phyloP scores from a whole-genome alignment of 441 rosid genomes.

The Mallotus japonicus region DNA sequence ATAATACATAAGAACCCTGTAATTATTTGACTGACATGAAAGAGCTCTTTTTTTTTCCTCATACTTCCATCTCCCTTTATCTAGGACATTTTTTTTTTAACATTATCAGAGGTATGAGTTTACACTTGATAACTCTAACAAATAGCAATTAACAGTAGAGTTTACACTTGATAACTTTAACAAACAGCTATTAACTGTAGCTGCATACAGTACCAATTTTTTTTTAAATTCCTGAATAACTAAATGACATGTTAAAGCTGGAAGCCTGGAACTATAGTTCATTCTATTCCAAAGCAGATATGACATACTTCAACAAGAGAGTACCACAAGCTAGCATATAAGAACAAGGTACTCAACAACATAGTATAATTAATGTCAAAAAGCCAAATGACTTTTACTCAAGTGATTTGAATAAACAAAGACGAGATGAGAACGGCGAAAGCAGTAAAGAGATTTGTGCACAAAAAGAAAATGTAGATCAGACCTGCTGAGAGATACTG shows the following conservation, averaged over 20 bases:
- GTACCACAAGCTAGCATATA: not conserved
- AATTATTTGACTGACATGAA: not conserved
- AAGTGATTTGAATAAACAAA: not conserved
- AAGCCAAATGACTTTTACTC: not conserved
- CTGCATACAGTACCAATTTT: not conserved
- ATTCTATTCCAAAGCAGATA: not conserved
- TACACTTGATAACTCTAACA: not conserved
- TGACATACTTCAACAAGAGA: not conserved
- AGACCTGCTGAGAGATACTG: slow-evolving; percentile 97
- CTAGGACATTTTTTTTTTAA: not conserved
- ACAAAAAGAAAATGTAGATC: slow-evolving; percentile 15
- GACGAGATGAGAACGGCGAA: not conserved
- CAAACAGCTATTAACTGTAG: not conserved
- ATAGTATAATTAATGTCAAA: slow-evolving; percentile 7
- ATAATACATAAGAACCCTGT: not conserved
- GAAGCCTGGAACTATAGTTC: not conserved
- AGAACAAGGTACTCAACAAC: slow-evolving; percentile 14
- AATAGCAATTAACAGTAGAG: not conserved
- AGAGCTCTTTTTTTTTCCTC: not conserved
- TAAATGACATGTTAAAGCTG: not conserved
- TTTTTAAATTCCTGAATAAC: not conserved
- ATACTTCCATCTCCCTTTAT: not conserved
- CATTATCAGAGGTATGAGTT: not conserved
- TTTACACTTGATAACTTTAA: not conserved
- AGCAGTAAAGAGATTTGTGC: not conserved